phyloP scores from a whole-genome alignment of 805 yeast species.

The Saccharomycopsis sp. region DNA sequence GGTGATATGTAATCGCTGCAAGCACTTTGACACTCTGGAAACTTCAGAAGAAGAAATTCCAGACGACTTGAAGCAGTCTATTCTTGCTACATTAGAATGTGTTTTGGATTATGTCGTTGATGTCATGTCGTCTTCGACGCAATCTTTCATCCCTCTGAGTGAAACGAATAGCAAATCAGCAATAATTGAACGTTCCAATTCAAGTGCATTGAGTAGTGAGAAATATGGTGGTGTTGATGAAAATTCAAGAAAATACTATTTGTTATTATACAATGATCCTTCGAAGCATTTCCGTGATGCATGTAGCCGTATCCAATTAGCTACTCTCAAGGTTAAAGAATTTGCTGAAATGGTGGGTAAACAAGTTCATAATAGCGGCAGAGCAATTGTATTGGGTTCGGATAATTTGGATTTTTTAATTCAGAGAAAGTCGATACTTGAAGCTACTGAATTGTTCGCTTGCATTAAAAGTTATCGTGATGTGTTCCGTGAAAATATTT shows the following conservation, averaged over 20 bases:
- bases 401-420: conserved; percentile 41
- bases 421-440: conserved; percentile 48
- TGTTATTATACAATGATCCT: conserved; percentile 74
- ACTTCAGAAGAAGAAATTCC: conserved; percentile 35
- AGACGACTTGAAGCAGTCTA: conserved; percentile 33
- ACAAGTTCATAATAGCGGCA: conserved; percentile 54
- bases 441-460: conserved; percentile 56
- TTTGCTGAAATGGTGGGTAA: conserved; percentile 70
- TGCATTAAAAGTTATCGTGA: conserved; percentile 64
- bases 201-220: conserved; percentile 34
- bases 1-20: conserved; percentile 32
- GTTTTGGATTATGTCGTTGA: conserved; percentile 56
- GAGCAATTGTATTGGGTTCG: conserved; percentile 61
- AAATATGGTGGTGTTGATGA: conserved; percentile 40
- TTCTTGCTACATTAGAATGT: conserved; percentile 36
- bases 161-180: conserved; percentile 24
- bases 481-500: conserved; percentile 73
- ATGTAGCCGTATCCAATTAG: conserved; percentile 51
- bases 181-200: conserved; percentile 26
- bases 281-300: conserved; percentile 71
- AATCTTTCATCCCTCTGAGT: conserved; percentile 29
- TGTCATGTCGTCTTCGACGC: conserved; percentile 44
- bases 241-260: conserved; percentile 43
- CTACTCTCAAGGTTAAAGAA: conserved; percentile 55
- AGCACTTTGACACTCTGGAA: conserved; percentile 26